Base-by-base conservation (phyloP, 78 protist genomes). In the Acrasis kona region DNA sequence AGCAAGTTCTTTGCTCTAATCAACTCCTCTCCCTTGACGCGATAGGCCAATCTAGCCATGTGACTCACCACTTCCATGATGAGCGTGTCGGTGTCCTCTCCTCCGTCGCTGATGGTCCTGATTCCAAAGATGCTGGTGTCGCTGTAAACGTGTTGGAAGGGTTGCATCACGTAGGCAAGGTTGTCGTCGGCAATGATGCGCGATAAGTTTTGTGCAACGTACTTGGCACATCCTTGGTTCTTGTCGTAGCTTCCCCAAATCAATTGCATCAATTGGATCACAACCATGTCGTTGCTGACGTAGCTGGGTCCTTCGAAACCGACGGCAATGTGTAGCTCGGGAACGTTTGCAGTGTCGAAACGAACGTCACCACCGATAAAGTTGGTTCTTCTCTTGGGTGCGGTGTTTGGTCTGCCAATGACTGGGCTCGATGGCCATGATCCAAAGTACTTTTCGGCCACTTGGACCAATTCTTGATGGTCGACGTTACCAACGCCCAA, bases 61-160 rank as follows among this genome's bases (percentile, higher is more conserved):
- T 77, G 74, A 41, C 42, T 50, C 66, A 68, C 27, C 61, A 78
- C 28, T 27, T 28, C 77, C 40, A 29, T 65, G 35, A 10, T 7
- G 8, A 72, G 4, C 42, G 91, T 92, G 36, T 91, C 91, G 27
- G 79, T n/a, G 29, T 32, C 41, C 32, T 32, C 58, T 29, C 32
- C 9, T 70, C 75, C 75, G 31, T 57, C 68, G 32, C 84, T 50
- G 38, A 89, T 88, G 29, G 78, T 31, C 78, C 92, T 79, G 70
- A 77, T 64, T 29, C 99, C 99, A 65, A 92, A 93, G 38, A 96
- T 84, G 41, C 95, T 92, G 3, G 96, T 93, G 89, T 95, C 96
- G n/a, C 64, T 37, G 91, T 96, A 96, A 68, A 85, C 38, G 2
- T 93, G 82, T 88, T 84, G 70, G 93, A 96, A 96, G 58, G 91